Base-by-base conservation (phyloP, 345 rosid species). In the Salix udensis region DNA sequence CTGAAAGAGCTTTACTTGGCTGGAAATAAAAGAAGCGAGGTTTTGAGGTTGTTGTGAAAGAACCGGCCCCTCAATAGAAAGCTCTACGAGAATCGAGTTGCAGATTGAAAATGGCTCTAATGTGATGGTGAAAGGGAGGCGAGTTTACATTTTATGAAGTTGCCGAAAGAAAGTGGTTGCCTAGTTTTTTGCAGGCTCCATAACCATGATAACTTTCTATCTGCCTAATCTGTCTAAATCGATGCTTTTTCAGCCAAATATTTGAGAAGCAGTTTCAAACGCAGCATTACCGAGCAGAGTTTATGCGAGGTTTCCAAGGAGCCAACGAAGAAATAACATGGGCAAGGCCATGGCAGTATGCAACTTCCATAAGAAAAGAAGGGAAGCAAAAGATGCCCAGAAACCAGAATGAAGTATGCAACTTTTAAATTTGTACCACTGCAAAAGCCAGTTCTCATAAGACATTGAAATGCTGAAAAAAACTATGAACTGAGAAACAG, bases 1-100 rank as follows among this genome's bases (percentile, higher is more conserved):
- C 85, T 96, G 87, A 96, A 94, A 79, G 98, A 96, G 90, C 84
- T 96, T 64, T 93, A 90, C 86, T 80, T 96, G 87, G 97, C 97
- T 34, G 98, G 97, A 76, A 96, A 96, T 80, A 96, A 91, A 81
- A 90, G 93, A 77, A 88, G 97, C 13, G 98, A 92, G 84, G 92
- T 92, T 4, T 55, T 5, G 18, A 44, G 50, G n/a, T n/a, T n/a
- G n/a, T n/a, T n/a, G n/a, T n/a, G n/a, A n/a, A n/a, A n/a, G n/a
- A n/a, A n/a, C n/a, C n/a, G n/a, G n/a, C n/a, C n/a, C n/a, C n/a
- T n/a, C n/a, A n/a, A n/a, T n/a, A n/a, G n/a, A n/a, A n/a, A n/a
- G n/a, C n/a, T n/a, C n/a, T n/a, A n/a, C n/a, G n/a, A n/a, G n/a
- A n/a, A n/a, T n/a, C n/a, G n/a, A n/a, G 16, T 44, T 44, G 18